These are phyloP conservation scores for Rasamsonia emersonii DNA, from an alignment of 2,329 filamentous ascomycete species.

Conservation along the genomic window DNA sequence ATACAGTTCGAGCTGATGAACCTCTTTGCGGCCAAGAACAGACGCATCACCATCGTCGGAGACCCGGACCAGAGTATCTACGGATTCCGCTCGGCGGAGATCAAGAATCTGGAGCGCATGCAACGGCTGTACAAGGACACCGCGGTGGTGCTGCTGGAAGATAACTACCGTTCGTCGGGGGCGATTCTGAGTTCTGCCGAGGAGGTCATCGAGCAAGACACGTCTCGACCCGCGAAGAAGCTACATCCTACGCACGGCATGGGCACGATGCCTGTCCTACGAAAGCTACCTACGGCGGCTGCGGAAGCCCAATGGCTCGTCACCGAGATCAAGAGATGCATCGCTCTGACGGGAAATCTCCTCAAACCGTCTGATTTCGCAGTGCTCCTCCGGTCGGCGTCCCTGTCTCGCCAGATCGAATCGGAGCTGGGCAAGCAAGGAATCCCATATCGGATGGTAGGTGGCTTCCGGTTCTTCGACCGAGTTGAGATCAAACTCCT, in stretches of 20 bases:
- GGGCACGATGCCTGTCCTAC: slow-evolving; percentile 72
- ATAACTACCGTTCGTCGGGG: slow-evolving; percentile 89
- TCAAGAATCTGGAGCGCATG: slow-evolving; percentile 75
- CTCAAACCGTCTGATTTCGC: slow-evolving; percentile 70
- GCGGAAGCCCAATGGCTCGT: slow-evolving; percentile 85
- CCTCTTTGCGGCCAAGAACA: slow-evolving; percentile 63
- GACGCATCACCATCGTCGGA: slow-evolving; percentile 86
- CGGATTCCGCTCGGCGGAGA: slow-evolving; percentile 87
- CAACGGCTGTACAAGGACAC: slow-evolving; percentile 68
- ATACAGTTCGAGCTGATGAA: slow-evolving; percentile 94
- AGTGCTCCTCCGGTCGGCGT: slow-evolving; percentile 75
- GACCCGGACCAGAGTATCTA: slow-evolving; percentile 98
- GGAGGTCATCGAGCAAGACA: slow-evolving; percentile 84
- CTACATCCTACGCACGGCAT: slow-evolving; percentile 71
- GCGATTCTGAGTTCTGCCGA: slow-evolving; percentile 73
- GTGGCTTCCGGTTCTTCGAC: slow-evolving; percentile 85
- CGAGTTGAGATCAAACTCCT: slow-evolving; percentile 79
- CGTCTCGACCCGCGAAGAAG: slow-evolving; percentile 66
- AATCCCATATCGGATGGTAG: slow-evolving; percentile 87
- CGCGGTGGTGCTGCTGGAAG: slow-evolving; percentile 73
- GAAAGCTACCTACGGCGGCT: slow-evolving; percentile 60
- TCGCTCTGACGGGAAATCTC: slow-evolving; percentile 63
- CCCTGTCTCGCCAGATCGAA: slow-evolving; percentile 79
- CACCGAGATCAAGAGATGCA: slow-evolving; percentile 65
- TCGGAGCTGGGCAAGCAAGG: slow-evolving; percentile 69